Conservation (phyloP, 495 filamentous ascomycete genomes). For the Hyaloscypha hepaticicola region DNA sequence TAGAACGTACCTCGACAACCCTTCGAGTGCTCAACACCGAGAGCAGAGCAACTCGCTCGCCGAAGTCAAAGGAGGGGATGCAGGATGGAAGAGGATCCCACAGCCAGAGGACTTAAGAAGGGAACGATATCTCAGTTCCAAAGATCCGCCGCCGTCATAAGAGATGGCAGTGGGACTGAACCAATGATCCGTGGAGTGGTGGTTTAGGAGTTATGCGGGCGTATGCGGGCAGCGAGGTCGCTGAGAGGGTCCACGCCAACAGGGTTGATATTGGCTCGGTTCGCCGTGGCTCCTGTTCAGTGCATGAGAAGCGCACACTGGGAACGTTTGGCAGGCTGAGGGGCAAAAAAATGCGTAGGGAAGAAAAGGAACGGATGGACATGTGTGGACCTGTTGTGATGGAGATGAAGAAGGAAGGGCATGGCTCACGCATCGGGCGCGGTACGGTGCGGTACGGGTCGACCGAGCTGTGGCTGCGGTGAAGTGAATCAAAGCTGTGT, state of each 20-base stretch:
- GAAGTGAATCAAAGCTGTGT: background rate
- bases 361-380: background rate
- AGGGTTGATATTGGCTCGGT: background rate
- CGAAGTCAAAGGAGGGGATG: conserved; percentile 9
- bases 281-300: background rate
- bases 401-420: too few relatives aligned
- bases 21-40: conserved; percentile 22
- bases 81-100: conserved; percentile 13
- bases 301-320: background rate
- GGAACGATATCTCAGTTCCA: conserved; percentile 11
- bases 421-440: background rate
- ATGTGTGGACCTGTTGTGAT: too few relatives aligned
- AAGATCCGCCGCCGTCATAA: conserved; percentile 20
- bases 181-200: background rate
- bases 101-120: conserved; percentile 10
- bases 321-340: background rate
- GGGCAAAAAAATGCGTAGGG: background rate
- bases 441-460: background rate
- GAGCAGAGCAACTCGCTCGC: conserved; percentile 22
- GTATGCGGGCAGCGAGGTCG: conserved; percentile 17
- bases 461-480: background rate
- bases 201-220: conserved; percentile 13
- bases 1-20: conserved; percentile 16
- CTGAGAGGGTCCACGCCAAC: background rate
- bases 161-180: background rate